Base-by-base conservation (phyloP, 2,329 filamentous ascomycete species). In the Alternaria sp. region DNA sequence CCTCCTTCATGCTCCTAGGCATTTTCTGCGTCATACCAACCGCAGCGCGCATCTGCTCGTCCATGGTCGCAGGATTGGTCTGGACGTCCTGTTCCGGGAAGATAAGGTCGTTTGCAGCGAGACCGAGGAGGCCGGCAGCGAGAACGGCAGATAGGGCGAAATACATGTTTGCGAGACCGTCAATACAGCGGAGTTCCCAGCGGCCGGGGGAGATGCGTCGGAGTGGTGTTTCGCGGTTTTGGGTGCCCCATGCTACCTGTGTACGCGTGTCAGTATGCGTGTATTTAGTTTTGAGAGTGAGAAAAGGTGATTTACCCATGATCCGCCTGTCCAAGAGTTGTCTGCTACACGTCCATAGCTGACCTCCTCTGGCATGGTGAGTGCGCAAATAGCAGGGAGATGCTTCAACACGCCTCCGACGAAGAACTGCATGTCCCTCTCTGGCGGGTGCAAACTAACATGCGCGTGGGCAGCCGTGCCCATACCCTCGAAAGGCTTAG, bases 81-180 rank as follows among this genome's bases (percentile, higher is more conserved):
- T 72, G 71, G 65, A 88, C 88, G 70, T 92, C 89, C 30, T 90
- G 88, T 47, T 81, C 75, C 79, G 84, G 84, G 12, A 73, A 71
- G 51, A 90, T 76, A 51, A 77, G 66, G 58, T 82, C 61, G 15
- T 59, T 66, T 2, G 81, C 77, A 2, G 74, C 68, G 3, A 92
- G 69, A 0, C 91, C 91, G 2, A 84, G 65, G 0, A 86, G 78
- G 0, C 91, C 91, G 0, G 87, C 87, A 0, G 83, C 84, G 0
- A 93, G 73, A 0, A 93, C 74, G 0, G 87, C 88, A 0, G 86
- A 84, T 17, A 91, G 77, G 0, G 87, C 90, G 2, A 96, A 79
- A 74, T 96, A 96, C 57, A 89, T 87, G 74, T 96, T 96, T 4
- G 92, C 91, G 17, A 93, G 80, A 0, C 92, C 93, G 72, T 96